Base-by-base conservation (phyloP, 2,329 filamentous ascomycete species). In the Colletotrichum phormii region DNA sequence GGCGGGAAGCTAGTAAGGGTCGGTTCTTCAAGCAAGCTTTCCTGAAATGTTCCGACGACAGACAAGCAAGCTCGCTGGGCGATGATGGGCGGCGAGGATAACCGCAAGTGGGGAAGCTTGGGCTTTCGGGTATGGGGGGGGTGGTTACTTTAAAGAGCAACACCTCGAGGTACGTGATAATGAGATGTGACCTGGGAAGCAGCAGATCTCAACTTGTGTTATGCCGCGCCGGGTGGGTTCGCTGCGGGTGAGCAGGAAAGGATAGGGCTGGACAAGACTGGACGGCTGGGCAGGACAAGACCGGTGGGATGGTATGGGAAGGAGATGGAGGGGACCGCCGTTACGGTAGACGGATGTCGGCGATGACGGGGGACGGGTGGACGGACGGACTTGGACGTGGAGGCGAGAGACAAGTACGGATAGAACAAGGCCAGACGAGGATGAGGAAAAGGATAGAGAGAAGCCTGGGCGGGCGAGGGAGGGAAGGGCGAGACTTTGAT, bases 141-240 rank as follows among this genome's bases (percentile, higher is more conserved):
- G 62, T 35, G 42, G 66, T 70, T 69, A 64, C 70, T 70, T 72
- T 72, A 72, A 72, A 64, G 70, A 64, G 66, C 66, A 70, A 70
- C 35, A 59, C 55, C 49, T 51, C 60, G 26, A 64, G 49, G 49
- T 51, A 64, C 70, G 49, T 46, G 42, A 72, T 18, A 60, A 60
- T 64, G 70, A 72, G 55, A 72, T 72, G 66, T 70, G 70, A 70
- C 70, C 66, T 57, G 70, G 60, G 64, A 58, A 63, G 64, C 53
- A 42, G 35, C 33, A 61, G 46, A 70, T 60, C 46, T 59, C 59
- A 68, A 66, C 61, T 60, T 64, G 64, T 55, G 35, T 42, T 64
- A 37, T 64, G 24, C 54, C 24, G 57, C 42, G 61, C 59, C 18
- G 53, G 13, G 53, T 33, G 54, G 58, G 58, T 13, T 13, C 37